These are phyloP conservation scores for Zygosaccharomyces pseudobailii DNA, from an alignment of 1,139 yeast genomes.

Conservation along the genomic window DNA sequence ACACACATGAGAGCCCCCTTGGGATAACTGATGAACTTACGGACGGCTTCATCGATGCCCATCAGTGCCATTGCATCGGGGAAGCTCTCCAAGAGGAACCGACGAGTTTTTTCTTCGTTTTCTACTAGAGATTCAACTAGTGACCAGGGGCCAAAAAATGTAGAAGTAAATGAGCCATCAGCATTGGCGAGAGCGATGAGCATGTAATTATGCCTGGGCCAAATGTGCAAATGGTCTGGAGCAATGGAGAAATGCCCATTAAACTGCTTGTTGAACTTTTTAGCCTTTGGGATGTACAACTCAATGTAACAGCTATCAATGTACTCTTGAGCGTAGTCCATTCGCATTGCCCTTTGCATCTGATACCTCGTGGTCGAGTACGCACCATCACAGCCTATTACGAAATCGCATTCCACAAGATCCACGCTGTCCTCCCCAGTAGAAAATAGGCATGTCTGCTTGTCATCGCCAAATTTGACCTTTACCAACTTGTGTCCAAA, in stretches of 20 bases:
- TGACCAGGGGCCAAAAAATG: constrained; percentile 83
- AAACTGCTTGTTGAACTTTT: constrained; percentile 22
- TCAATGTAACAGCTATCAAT: constrained; percentile 84
- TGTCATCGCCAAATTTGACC: constrained; percentile 32
- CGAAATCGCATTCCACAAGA: constrained; percentile 44
- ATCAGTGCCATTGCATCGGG: constrained; percentile 70
- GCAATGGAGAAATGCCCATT: constrained; percentile 45
- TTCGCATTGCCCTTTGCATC: constrained; percentile 59
- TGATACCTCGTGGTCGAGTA: constrained; percentile 70
- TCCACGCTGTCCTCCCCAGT: constrained; percentile 12
- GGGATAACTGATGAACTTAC: constrained; percentile 58
- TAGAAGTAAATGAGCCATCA: constrained; percentile 85
- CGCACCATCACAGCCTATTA: constrained; percentile 86
- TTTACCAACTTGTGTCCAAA: constrained; percentile 57
- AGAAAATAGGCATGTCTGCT: constrained; percentile 30
- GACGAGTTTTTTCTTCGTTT: constrained; percentile 41
- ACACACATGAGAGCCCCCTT: constrained; percentile 72
- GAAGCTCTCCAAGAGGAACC: constrained; percentile 58
- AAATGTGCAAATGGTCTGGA: constrained; percentile 80
- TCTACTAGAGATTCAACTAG: constrained; percentile 50
- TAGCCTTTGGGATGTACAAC: constrained; percentile 61
- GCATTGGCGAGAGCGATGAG: constrained; percentile 81
- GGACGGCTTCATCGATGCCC: constrained; percentile 51
- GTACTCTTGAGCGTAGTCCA: constrained; percentile 71
- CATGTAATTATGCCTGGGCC: constrained; percentile 90